A percentile compares a stretch with the other conserved stretches of the same genome.
Conservation (phyloP, 2,329 filamentous ascomycete genomes). For the Seiridium unicorne region DNA sequence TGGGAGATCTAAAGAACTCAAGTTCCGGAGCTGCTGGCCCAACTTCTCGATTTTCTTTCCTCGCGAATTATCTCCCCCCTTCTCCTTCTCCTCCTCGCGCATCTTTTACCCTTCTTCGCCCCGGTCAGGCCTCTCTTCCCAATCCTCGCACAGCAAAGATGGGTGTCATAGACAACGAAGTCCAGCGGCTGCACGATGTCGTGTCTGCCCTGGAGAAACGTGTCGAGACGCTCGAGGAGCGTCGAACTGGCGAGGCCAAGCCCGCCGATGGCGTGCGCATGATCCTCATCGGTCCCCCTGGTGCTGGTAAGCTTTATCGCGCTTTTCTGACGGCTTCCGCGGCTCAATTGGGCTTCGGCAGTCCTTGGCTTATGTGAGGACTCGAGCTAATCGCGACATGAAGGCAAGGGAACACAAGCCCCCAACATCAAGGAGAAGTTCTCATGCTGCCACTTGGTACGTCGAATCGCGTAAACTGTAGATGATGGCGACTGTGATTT, state of each 20-base stretch:
- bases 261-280: slow-evolving; percentile 76
- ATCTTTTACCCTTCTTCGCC: slow-evolving; percentile 12
- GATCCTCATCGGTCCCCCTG: slow-evolving; percentile 96
- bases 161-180: slow-evolving; percentile 84
- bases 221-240: slow-evolving; percentile 80
- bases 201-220: slow-evolving; percentile 82
- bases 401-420: slow-evolving; percentile 98
- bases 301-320: slow-evolving; percentile 70
- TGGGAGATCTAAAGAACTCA: too few species aligned
- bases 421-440: slow-evolving; percentile 98
- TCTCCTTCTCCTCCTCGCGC: slow-evolving; percentile 17
- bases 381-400: neutral
- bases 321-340: neutral
- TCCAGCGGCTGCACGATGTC: slow-evolving; percentile 81
- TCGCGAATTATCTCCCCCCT: slow-evolving; percentile 15
- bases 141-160: slow-evolving; percentile 52
- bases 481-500: neutral
- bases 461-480: slow-evolving; percentile 27
- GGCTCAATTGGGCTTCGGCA: neutral
- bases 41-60: neutral
- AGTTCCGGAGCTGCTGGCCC: neutral
- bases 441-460: slow-evolving; percentile 92
- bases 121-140: slow-evolving; percentile 19
- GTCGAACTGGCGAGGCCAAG: slow-evolving; percentile 58
- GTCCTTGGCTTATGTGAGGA: neutral